phyloP scores from a whole-genome alignment of 495 filamentous ascomycete genomes.

The Penicillium bialowiezense region DNA sequence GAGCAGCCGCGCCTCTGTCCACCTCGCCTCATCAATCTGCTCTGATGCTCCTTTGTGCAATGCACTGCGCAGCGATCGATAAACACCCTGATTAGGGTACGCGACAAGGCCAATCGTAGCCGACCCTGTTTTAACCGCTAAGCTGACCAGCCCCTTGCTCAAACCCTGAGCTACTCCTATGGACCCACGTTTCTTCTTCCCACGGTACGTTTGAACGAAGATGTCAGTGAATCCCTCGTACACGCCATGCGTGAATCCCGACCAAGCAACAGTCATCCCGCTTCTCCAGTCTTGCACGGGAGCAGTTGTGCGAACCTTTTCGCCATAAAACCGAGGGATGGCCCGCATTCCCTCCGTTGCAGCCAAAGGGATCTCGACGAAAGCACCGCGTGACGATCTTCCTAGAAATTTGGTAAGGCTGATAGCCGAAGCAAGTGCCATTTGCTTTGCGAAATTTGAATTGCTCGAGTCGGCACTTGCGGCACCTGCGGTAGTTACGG shows the following conservation, averaged over 20 bases:
- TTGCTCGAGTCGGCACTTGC: background rate
- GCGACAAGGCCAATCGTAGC: conserved; percentile 11
- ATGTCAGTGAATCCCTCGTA: conserved; percentile 73
- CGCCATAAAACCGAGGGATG: conserved; percentile 74
- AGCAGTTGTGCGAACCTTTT: conserved; percentile 39
- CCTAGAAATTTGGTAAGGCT: background rate
- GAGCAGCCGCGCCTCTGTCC: background rate
- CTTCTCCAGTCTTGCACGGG: conserved; percentile 35
- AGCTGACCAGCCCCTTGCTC: conserved; percentile 65
- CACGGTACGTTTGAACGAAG: conserved; percentile 61
- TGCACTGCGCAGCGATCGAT: conserved; percentile 6
- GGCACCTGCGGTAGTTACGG: no score
- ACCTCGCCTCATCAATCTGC: conserved; percentile 1
- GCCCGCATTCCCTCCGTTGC: conserved; percentile 81
- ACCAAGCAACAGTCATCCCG: conserved; percentile 30
- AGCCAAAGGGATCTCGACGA: conserved; percentile 68
- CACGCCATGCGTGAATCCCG: conserved; percentile 67
- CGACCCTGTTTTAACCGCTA: conserved; percentile 50
- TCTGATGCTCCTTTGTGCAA: conserved; percentile 6
- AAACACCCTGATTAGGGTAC: conserved; percentile 12
- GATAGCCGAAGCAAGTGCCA: conserved; percentile 11
- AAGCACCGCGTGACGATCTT: conserved; percentile 27
- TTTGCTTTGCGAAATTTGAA: conserved; percentile 25
- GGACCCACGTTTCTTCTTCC: conserved; percentile 56
- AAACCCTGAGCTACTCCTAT: conserved; percentile 42